Percentiles rank a stretch among this genome's conserved stretches.
Conservation (phyloP, 257 asterid genomes). For the Verbascum thapsus region DNA sequence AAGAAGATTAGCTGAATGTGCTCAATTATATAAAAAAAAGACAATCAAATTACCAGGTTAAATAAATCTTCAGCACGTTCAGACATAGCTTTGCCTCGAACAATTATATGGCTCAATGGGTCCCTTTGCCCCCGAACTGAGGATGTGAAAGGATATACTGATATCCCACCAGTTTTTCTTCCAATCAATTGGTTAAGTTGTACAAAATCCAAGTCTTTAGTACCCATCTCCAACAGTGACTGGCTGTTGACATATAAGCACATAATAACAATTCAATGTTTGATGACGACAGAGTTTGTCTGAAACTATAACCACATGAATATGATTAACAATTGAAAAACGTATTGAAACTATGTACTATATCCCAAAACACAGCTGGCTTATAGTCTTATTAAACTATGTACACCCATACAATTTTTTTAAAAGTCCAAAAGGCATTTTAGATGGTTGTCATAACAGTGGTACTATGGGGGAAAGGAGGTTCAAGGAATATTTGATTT, state of each 20-base stretch:
- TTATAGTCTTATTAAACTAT: too few species aligned
- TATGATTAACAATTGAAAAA: neutral
- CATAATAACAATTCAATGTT: conserved; percentile 28
- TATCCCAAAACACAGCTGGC: conserved; percentile 5
- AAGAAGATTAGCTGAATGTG: neutral
- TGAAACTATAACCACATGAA: conserved; percentile 3
- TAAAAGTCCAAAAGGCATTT: neutral
- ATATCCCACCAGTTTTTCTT: conserved; percentile 97
- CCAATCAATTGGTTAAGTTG: conserved; percentile 93
- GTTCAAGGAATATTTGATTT: conserved; percentile 4
- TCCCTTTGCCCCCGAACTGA: conserved; percentile 72
- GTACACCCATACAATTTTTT: too few species aligned
- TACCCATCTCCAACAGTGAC: conserved; percentile 97
- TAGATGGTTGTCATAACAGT: conserved; percentile 10
- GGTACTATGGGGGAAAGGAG: conserved; percentile 5
- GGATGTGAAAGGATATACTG: conserved; percentile 90
- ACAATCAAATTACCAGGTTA: conserved; percentile 58
- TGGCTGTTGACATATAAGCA: conserved; percentile 61
- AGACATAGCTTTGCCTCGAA: conserved; percentile 95
- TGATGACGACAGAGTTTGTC: conserved; percentile 6
- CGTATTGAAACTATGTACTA: neutral
- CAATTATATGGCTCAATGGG: conserved; percentile 78
- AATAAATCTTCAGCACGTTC: conserved; percentile 86
- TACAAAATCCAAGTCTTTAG: conserved; percentile 90
- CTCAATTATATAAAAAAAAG: conserved; percentile 17